Conservation (phyloP, 768 basidiomycete genomes). For the Asterophora parasitica region DNA sequence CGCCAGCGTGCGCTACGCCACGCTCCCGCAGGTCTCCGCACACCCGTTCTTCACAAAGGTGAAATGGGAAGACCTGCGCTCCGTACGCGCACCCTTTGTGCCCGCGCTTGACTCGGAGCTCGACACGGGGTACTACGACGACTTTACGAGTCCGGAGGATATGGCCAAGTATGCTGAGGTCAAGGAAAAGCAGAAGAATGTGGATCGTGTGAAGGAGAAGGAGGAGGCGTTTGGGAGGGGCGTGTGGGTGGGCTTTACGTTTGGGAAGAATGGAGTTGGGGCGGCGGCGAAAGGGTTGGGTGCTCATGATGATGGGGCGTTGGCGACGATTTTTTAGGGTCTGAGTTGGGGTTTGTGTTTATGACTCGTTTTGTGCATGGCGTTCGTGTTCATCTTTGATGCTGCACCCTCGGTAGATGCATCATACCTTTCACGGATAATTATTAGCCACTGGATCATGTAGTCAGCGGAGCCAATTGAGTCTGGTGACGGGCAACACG, state of each 20-base stretch:
- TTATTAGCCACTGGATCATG: too few species aligned
- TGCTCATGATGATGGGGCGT: conserved; percentile 40
- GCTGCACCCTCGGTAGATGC: too few species aligned
- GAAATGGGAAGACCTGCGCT: conserved; percentile 77
- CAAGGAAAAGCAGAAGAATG: conserved; percentile 92
- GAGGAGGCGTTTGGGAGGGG: conserved; percentile 68
- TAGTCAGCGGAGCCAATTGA: too few species aligned
- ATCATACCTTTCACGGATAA: too few species aligned
- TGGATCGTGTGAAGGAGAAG: conserved; percentile 87
- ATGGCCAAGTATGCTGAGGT: conserved; percentile 99
- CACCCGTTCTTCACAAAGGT: conserved; percentile 82
- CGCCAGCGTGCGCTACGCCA: conserved; percentile 72
- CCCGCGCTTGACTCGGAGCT: conserved; percentile 92
- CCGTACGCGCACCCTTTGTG: conserved; percentile 81
- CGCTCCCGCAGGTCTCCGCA: conserved; percentile 62
- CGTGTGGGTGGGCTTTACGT: conserved; percentile 90
- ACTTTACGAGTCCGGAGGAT: conserved; percentile 82
- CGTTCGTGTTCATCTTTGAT: too few species aligned
- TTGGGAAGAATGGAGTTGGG: conserved; percentile 81
- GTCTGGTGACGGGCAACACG: too few species aligned
- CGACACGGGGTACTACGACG: conserved; percentile 94
- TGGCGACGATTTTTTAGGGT: conserved; percentile 56
- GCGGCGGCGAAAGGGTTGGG: conserved; percentile 40
- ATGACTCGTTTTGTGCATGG: too few species aligned
- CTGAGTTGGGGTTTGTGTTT: too few species aligned